These are phyloP conservation scores for Alternaria sp. DNA, from an alignment of 2,329 filamentous ascomycete genomes.

Conservation along the genomic window DNA sequence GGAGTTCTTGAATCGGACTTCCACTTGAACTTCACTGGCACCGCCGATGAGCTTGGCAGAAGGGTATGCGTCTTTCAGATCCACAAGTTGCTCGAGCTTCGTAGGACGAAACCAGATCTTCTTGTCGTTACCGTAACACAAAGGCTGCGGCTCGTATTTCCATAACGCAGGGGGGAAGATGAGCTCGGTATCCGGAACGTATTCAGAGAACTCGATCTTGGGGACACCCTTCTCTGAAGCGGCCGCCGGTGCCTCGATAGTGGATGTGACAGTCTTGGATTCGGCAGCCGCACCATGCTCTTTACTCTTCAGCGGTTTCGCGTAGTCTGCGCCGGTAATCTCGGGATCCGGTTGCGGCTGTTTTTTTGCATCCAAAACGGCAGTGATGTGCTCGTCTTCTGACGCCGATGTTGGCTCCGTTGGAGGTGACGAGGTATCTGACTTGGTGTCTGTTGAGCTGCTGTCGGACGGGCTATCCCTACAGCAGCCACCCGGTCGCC, in stretches of 20 bases:
- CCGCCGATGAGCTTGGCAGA: slow-evolving; percentile 94
- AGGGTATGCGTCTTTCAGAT: slow-evolving; percentile 85
- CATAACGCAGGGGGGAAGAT: slow-evolving; percentile 88
- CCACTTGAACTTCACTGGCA: slow-evolving; percentile 95
- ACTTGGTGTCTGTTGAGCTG: slow-evolving; percentile 37
- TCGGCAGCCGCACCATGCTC: slow-evolving; percentile 45
- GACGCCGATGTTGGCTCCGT: slow-evolving; percentile 35
- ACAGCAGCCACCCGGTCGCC: slow-evolving; percentile 48
- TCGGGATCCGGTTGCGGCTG: slow-evolving; percentile 25
- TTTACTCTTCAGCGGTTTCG: slow-evolving; percentile 45
- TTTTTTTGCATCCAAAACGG: slow-evolving; percentile 29
- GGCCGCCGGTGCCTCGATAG: slow-evolving; percentile 47
- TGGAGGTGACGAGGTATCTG: slow-evolving; percentile 32
- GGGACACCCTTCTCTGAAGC: slow-evolving; percentile 58
- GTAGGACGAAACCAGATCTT: slow-evolving; percentile 93
- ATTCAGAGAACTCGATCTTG: slow-evolving; percentile 83
- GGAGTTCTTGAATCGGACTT: slow-evolving; percentile 95
- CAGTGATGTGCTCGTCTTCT: slow-evolving; percentile 37
- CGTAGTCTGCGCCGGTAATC: slow-evolving; percentile 42
- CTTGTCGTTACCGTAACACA: slow-evolving; percentile 89
- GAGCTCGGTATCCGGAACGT: slow-evolving; percentile 86
- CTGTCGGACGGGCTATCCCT: slow-evolving; percentile 40
- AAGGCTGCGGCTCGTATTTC: slow-evolving; percentile 77
- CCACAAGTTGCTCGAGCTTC: slow-evolving; percentile 80
- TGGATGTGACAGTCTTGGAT: slow-evolving; percentile 56